Percentiles rank a stretch among this genome's conserved stretches.
phyloP scores from a whole-genome alignment of 2,329 filamentous ascomycete genomes.

The Lachnellula occidentalis region DNA sequence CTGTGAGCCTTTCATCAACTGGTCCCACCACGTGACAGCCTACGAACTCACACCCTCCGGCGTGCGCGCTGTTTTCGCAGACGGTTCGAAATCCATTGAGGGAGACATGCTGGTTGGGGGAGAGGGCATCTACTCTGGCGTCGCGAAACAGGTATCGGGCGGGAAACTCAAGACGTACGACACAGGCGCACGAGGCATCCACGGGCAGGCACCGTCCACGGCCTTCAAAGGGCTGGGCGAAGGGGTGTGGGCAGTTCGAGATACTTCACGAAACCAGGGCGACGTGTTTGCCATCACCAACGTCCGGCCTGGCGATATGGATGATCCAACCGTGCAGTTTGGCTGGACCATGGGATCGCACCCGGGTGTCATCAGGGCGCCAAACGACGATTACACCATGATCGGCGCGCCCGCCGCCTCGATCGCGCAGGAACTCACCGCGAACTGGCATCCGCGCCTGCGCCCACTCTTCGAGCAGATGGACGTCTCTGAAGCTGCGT shows the following conservation, averaged over 20 bases:
- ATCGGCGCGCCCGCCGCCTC: constrained; percentile 51
- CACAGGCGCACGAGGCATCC: constrained; percentile 57
- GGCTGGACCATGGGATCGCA: constrained; percentile 59
- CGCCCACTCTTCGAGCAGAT: constrained; percentile 54
- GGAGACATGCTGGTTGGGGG: constrained; percentile 55
- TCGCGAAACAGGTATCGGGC: constrained; percentile 53
- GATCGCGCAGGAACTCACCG: constrained; percentile 49
- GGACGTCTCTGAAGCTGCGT: constrained; percentile 50
- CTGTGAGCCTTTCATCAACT: constrained; percentile 49
- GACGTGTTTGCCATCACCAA: constrained; percentile 56
- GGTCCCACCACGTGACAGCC: constrained; percentile 49
- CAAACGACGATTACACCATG: constrained; percentile 55
- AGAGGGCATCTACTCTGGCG: constrained; percentile 56
- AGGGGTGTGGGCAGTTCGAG: constrained; percentile 53
- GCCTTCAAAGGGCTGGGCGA: constrained; percentile 59
- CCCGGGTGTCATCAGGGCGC: constrained; percentile 51
- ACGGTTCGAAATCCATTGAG: constrained; percentile 53
- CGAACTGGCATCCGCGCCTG: constrained; percentile 50
- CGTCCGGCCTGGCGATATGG: constrained; percentile 53
- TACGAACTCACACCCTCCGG: constrained; percentile 52
- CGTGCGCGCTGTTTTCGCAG: constrained; percentile 52
- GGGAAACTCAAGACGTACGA: constrained; percentile 58
- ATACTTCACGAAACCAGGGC: constrained; percentile 42
- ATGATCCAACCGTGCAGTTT: constrained; percentile 50
- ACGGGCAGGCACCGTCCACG: constrained; percentile 57